Evolutionary conservation across 1,284 basidiomycete genomes (phyloP).

Genomic region (Takashimella tepidaria): DNA sequence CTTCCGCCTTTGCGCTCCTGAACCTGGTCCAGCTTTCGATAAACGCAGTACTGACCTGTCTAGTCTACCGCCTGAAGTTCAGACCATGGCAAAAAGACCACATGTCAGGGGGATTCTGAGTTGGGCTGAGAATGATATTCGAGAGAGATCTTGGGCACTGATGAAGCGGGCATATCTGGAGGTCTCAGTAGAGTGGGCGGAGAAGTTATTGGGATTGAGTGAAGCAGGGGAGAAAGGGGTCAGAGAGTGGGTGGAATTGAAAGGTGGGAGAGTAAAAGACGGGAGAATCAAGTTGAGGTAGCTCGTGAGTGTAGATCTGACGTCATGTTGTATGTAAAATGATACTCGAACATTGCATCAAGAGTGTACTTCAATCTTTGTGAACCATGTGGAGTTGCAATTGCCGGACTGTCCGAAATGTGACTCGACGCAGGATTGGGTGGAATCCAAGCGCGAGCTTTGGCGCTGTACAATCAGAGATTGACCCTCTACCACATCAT

Average conservation of each 20-base stretch:
- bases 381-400: neutral
- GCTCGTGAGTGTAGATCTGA: neutral
- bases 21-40: neutral
- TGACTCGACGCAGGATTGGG: too few species aligned
- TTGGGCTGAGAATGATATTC: conserved; percentile 26
- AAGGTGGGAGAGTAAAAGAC: conserved; percentile 19
- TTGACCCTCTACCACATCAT: conserved; percentile 6
- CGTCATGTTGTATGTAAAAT: too few species aligned
- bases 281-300: conserved; percentile 26
- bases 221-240: conserved; percentile 9
- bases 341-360: too few species aligned
- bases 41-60: neutral
- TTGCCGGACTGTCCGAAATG: too few species aligned
- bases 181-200: conserved; percentile 23
- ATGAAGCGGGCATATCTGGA: conserved; percentile 31
- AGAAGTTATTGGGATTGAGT: conserved; percentile 14
- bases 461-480: conserved; percentile 7
- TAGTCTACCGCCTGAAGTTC: conserved; percentile 1
- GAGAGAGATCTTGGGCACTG: conserved; percentile 28
- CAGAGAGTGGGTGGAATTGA: conserved; percentile 19
- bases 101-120: conserved; percentile 14
- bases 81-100: conserved; percentile 21
- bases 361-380: too few species aligned
- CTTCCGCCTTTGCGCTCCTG: conserved; percentile 10
- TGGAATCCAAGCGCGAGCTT: too few species aligned